A percentile compares a stretch with the other conserved stretches of the same genome.
These are phyloP conservation scores for Nicotiana undulata DNA, from an alignment of 257 asterid genomes.

Conservation along the genomic window DNA sequence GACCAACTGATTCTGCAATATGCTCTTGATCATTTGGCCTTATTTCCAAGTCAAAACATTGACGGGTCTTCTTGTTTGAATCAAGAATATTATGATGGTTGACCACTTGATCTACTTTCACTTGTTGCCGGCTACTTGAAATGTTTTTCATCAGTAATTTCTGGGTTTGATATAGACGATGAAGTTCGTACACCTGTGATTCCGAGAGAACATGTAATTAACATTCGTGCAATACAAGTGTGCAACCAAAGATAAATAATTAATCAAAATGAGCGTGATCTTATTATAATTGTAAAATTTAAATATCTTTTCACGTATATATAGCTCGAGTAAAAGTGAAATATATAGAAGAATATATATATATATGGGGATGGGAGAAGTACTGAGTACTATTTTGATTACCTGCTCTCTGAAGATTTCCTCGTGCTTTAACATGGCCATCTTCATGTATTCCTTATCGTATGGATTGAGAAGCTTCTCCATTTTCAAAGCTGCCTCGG, in stretches of 20 bases:
- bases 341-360: no score
- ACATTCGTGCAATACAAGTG: not conserved
- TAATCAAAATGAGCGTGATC: not conserved
- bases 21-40: constrained; percentile 20
- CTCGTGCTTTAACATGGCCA: constrained; percentile 92
- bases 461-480: constrained; percentile 57
- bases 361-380: not conserved
- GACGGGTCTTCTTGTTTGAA: constrained; percentile 9
- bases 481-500: constrained; percentile 25
- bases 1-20: constrained; percentile 9
- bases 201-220: not conserved
- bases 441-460: constrained; percentile 77
- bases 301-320: no score
- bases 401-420: constrained; percentile 91
- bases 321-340: no score
- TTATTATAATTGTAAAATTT: no score
- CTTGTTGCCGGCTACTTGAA: constrained; percentile 8
- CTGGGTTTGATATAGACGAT: constrained; percentile 74
- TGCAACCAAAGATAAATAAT: not conserved
- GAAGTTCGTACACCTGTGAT: constrained; percentile 73
- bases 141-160: constrained; percentile 63
- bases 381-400: not conserved
- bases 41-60: constrained; percentile 20
- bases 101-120: constrained; percentile 16
- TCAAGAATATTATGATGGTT: not conserved